phyloP scores from a whole-genome alignment of 306 rosid genomes.

The Ceratonia siliqua region DNA sequence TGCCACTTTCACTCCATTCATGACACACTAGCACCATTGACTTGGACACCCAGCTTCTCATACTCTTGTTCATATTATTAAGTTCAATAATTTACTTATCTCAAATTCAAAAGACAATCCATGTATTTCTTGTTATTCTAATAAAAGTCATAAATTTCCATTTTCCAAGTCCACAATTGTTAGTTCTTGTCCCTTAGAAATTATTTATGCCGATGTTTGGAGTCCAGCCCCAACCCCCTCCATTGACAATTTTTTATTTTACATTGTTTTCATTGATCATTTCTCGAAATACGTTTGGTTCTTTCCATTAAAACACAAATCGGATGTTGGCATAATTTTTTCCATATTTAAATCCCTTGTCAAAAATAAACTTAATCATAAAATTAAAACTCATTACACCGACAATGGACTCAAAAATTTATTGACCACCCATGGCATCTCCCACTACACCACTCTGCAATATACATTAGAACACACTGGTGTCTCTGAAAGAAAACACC shows the following conservation, averaged over 20 bases:
- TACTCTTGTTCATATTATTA: background rate
- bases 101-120: background rate
- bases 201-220: background rate
- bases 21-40: background rate
- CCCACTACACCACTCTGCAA: background rate
- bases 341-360: too few species aligned
- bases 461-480: slow-evolving; percentile 2
- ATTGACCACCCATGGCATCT: background rate
- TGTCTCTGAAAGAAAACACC: background rate
- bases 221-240: background rate
- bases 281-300: background rate
- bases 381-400: too few species aligned
- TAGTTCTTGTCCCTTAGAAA: background rate
- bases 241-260: background rate
- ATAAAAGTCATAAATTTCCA: background rate
- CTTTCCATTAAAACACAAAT: too few species aligned
- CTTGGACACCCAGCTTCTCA: background rate
- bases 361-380: too few species aligned
- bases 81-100: too few species aligned
- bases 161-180: too few species aligned
- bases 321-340: too few species aligned
- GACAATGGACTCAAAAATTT: background rate
- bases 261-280: too few species aligned
- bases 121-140: background rate
- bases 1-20: background rate